phyloP scores from a whole-genome alignment of 352 stramenopile species.

The Pythium vanterpoolii region DNA sequence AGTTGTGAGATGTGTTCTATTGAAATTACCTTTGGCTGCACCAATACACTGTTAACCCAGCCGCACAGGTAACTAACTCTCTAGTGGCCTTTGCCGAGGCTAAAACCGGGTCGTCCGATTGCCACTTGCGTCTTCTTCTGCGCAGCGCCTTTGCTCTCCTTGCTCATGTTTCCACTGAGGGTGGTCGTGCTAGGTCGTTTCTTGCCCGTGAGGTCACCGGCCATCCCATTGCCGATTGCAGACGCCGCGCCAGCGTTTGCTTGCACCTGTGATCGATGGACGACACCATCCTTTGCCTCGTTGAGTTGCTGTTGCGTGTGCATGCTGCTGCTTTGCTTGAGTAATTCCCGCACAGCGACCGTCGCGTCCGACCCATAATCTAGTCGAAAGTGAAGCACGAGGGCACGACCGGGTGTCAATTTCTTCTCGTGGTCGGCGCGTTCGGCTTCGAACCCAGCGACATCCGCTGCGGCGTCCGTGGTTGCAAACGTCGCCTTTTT shows the following conservation, averaged over 20 bases:
- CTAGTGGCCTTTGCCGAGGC: constrained; percentile 61
- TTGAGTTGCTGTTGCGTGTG: constrained; percentile 61
- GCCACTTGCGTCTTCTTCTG: constrained; percentile 74
- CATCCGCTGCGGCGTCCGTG: background rate
- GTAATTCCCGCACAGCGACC: constrained; percentile 94
- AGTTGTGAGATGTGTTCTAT: background rate
- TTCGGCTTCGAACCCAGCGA: background rate
- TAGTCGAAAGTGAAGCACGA: constrained; percentile 54
- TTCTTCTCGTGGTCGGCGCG: constrained; percentile 8
- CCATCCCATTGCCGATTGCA: background rate
- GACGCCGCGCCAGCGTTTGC: background rate
- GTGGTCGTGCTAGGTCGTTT: constrained; percentile 27
- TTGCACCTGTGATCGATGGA: background rate
- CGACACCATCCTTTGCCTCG: constrained; percentile 17
- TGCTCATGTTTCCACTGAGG: constrained; percentile 20
- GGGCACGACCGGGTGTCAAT: constrained; percentile 9
- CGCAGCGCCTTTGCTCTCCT: constrained; percentile 47
- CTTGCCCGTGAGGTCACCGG: constrained; percentile 14
- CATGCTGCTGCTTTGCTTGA: constrained; percentile 90
- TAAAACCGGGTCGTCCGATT: constrained; percentile 79
- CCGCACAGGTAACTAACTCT: background rate
- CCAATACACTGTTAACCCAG: background rate
- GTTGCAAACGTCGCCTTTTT: background rate
- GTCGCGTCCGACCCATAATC: constrained; percentile 91
- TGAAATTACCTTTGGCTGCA: background rate